Conservation (phyloP, 306 rosid species). For the Acacia melanoxylon region DNA sequence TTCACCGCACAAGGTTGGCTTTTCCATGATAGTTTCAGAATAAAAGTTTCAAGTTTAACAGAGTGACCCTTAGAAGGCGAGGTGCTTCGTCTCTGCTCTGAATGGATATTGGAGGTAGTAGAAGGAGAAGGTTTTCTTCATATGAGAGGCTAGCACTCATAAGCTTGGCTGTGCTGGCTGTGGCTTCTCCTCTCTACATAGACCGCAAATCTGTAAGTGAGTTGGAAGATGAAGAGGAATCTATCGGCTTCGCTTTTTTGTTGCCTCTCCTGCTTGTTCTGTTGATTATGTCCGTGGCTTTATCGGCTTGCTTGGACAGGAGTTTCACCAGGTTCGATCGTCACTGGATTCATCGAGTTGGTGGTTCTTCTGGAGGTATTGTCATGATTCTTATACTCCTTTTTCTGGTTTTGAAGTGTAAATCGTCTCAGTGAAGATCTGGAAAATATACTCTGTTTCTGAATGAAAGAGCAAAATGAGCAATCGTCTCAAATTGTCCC, state of each 20-base stretch:
- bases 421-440: slow-evolving; percentile 50
- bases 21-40: background rate
- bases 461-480: background rate
- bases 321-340: slow-evolving; percentile 66
- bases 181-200: slow-evolving; percentile 81
- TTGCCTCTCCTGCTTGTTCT: slow-evolving; percentile 65
- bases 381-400: slow-evolving; percentile 61
- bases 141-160: slow-evolving; percentile 60
- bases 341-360: slow-evolving; percentile 83
- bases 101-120: slow-evolving; percentile 58
- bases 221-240: slow-evolving; percentile 52
- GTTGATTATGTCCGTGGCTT: slow-evolving; percentile 54
- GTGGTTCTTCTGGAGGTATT: slow-evolving; percentile 86
- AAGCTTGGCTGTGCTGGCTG: slow-evolving; percentile 64
- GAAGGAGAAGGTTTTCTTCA: slow-evolving; percentile 57
- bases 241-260: slow-evolving; percentile 40
- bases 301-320: slow-evolving; percentile 54
- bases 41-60: slow-evolving; percentile 5
- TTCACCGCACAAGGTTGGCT: slow-evolving; percentile 15
- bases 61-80: slow-evolving; percentile 7
- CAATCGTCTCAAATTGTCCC: background rate
- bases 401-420: slow-evolving; percentile 70
- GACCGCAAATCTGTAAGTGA: slow-evolving; percentile 53
- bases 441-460: slow-evolving; percentile 27
- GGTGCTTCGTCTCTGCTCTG: slow-evolving; percentile 3